Evolutionary conservation across 2,329 filamentous ascomycete species (phyloP), one percentile per base, ranked within the genome.

Genomic region (Alternaria sp.): DNA sequence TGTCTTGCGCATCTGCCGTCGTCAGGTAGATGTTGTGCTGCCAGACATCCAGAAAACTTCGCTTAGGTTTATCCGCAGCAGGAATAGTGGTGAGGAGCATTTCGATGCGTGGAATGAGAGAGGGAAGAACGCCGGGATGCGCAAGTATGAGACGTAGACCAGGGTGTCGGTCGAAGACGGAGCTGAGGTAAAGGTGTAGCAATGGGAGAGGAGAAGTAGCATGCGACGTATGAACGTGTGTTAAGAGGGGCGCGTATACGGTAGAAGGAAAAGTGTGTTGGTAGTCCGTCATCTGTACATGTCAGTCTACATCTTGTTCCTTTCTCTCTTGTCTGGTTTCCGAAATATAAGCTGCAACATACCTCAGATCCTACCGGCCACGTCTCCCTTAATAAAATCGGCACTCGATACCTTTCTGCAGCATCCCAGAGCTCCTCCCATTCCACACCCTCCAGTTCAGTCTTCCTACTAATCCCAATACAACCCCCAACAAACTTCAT

Each of bases 21-120:
- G 86, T 87, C 27, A 89, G 71, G 82, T 84, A 88, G 11, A 88
- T 74, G 59, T 89, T 89, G 59, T 81, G 75, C 48, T 83, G 80
- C 80, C 84, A 89, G 2, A 87, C 84, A 12, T 85, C 77, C 14
- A 74, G 68, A 48, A 88, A 83, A 0, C 74, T 58, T 59, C 74
- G 72, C 12, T 63, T 68, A 0, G 71, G 69, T 54, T 63, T 71
- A 30, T 66, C 62, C 22, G 54, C 25, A 9, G 28, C 32, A 2
- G 67, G 66, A 9, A 72, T 60, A 28, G 55, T 72, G 77, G 30
- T 60, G 36, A 69, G 62, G 0, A 72, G 49, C 52, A 32, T 78
- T 52, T 61, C 57, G 50, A 83, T 80, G 3, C 86, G 80, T 43
- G 86, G 82, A 14, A 88, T 73, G 74, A 85, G 82, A 54, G 84